Conservation (phyloP, 2,329 filamentous ascomycete genomes). For the Lachnellula suecica region DNA sequence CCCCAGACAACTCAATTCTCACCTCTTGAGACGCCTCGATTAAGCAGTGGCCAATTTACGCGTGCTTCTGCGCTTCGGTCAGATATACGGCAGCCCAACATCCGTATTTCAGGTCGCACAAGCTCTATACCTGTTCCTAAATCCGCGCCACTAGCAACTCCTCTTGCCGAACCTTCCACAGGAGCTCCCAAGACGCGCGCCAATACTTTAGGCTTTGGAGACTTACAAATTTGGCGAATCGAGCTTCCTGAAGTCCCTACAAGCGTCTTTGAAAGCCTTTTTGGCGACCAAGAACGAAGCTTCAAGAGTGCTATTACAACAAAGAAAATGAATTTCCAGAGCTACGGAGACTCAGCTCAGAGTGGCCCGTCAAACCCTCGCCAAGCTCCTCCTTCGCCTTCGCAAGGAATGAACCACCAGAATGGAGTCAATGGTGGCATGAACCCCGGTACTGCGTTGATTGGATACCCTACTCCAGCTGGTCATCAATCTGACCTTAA, state of each 20-base stretch:
- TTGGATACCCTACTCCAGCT: slow-evolving; percentile 55
- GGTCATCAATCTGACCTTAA: slow-evolving; percentile 68
- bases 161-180: not conserved
- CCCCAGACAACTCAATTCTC: not conserved
- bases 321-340: slow-evolving; percentile 20
- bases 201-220: not conserved
- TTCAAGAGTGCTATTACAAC: not conserved
- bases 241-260: not conserved
- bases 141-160: not conserved
- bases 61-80: not conserved
- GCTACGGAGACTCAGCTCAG: slow-evolving; percentile 26
- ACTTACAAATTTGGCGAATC: not conserved
- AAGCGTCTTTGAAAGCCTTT: not conserved
- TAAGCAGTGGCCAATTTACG: not conserved
- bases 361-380: slow-evolving; percentile 19
- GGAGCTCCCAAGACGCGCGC: too few species aligned
- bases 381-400: slow-evolving; percentile 33
- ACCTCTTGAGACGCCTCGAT: not conserved
- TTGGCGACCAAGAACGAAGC: not conserved
- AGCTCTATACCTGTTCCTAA: too few species aligned
- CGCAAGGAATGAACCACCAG: slow-evolving; percentile 27
- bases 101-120: not conserved
- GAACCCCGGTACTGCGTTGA: slow-evolving; percentile 13
- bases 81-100: not conserved
- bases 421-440: slow-evolving; percentile 35